These are phyloP conservation scores for Zoysia japonica DNA, from an alignment of 176 grass and related monocot genomes.

Conservation along the genomic window DNA sequence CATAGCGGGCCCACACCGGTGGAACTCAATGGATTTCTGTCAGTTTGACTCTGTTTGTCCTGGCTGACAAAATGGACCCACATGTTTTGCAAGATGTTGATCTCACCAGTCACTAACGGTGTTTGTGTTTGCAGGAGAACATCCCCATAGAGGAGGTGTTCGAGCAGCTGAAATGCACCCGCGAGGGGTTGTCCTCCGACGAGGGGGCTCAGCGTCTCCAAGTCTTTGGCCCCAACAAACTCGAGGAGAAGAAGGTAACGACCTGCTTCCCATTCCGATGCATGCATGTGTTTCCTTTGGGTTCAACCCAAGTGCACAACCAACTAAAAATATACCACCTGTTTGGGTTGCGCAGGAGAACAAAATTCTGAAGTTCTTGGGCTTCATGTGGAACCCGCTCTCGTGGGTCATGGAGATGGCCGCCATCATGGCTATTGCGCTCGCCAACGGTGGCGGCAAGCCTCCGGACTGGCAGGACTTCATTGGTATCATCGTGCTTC, in stretches of 20 bases:
- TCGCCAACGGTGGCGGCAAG: conserved; percentile 75
- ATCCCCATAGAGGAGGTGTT: conserved; percentile 77
- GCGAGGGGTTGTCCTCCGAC: conserved; percentile 41
- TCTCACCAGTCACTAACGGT: neutral
- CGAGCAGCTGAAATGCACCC: conserved; percentile 70
- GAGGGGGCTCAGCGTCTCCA: conserved; percentile 60
- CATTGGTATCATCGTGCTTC: conserved; percentile 68
- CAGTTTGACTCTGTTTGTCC: neutral
- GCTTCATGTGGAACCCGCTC: conserved; percentile 86
- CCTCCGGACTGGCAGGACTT: conserved; percentile 88
- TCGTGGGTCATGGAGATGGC: conserved; percentile 86
- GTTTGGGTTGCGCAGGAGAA: conserved; percentile 52
- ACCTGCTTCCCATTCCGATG: too few relatives aligned
- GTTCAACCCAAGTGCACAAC: too few relatives aligned
- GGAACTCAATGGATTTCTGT: neutral
- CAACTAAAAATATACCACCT: too few relatives aligned
- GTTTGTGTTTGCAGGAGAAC: conserved; percentile 56
- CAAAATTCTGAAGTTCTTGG: conserved; percentile 76
- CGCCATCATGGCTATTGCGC: conserved; percentile 79
- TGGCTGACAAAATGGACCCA: neutral
- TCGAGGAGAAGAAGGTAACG: conserved; percentile 71
- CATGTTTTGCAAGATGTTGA: neutral
- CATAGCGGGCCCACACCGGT: neutral
- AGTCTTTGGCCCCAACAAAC: conserved; percentile 73
- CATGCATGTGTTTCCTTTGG: too few relatives aligned